These are phyloP conservation scores for Fusarium chuoi DNA, from an alignment of 2,329 filamentous ascomycete genomes.

Conservation along the genomic window DNA sequence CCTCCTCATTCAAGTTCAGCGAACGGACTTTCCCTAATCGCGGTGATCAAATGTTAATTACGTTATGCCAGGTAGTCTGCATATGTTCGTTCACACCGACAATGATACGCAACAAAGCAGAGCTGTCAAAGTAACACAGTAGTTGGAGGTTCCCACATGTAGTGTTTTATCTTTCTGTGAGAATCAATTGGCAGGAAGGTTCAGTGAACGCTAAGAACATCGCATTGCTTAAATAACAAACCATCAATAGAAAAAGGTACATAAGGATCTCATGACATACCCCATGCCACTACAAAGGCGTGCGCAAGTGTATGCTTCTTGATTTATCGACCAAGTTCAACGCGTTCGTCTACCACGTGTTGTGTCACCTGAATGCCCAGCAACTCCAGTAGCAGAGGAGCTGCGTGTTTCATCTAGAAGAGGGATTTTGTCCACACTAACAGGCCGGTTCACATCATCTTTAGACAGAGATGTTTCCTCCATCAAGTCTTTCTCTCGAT, in stretches of 20 bases:
- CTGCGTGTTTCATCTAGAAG: slow-evolving; percentile 60
- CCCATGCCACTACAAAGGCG: neutral
- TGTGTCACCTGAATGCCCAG: slow-evolving; percentile 57
- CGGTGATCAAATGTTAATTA: neutral
- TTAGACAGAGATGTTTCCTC: slow-evolving; percentile 25
- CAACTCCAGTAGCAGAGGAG: slow-evolving; percentile 54
- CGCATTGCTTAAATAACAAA: neutral
- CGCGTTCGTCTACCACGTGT: slow-evolving; percentile 59
- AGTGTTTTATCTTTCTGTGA: neutral
- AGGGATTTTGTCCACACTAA: slow-evolving; percentile 65
- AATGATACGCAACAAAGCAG: neutral
- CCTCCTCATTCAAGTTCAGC: neutral
- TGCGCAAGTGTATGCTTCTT: neutral
- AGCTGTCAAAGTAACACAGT: neutral
- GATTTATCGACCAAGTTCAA: slow-evolving; percentile 14
- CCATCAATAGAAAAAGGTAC: neutral
- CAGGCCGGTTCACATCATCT: slow-evolving; percentile 35
- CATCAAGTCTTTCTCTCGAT: slow-evolving; percentile 31
- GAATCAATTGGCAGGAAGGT: neutral
- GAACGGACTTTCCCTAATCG: neutral
- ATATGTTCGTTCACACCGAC: neutral
- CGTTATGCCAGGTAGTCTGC: neutral
- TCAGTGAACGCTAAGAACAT: neutral
- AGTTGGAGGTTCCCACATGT: neutral
- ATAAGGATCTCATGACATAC: neutral